Evolutionary conservation across 2,329 filamentous ascomycete genomes (phyloP), one percentile per base, ranked within the genome.

Genomic region (Aureobasidium sp.): DNA sequence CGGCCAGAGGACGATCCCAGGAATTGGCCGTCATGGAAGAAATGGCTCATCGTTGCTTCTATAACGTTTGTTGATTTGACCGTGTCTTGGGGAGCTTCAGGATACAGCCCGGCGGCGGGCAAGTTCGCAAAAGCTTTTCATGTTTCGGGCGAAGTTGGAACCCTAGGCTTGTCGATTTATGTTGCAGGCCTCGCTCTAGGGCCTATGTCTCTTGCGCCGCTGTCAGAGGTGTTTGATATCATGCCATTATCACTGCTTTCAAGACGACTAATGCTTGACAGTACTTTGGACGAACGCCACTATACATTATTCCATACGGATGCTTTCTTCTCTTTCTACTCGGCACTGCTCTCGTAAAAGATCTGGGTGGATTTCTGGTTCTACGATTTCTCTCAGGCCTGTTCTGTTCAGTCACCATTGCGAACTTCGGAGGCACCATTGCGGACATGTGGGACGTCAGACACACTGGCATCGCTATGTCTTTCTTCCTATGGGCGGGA

Each of bases 221-320:
- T 60, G 21, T 60, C 58, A 32, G 58, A 60, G 29, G 58, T 60
- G n/a, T 11, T 27, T 11, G 15, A 6, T 45, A 27, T 29, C 25
- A 27, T 16, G 42, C 15, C 42, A 3, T 15, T 45, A 7, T 15
- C 6, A 15, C 25, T 13, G 11, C 6, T 10, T n/a, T 45, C 21
- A 6, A 15, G 11, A 45, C 4, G 16, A 41, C 55, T 59, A 10
- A 47, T 30, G 8, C 13, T 25, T 7, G 16, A 27, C 27, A 60
- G 58, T 60, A 60, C 21, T 60, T 41, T 44, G 58, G 58, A 27
- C 34, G 78, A 4, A 59, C 81, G 50, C 78, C 75, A 48, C 67
- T 80, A 54, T 80, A 79, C 62, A 72, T 81, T 9, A 69, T 80
- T 11, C 79, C 78, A 0, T 67, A 80, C 5, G 78, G 77, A 0